phyloP scores from a whole-genome alignment of 805 yeast genomes.

The Scheffersomyces stipitis region DNA sequence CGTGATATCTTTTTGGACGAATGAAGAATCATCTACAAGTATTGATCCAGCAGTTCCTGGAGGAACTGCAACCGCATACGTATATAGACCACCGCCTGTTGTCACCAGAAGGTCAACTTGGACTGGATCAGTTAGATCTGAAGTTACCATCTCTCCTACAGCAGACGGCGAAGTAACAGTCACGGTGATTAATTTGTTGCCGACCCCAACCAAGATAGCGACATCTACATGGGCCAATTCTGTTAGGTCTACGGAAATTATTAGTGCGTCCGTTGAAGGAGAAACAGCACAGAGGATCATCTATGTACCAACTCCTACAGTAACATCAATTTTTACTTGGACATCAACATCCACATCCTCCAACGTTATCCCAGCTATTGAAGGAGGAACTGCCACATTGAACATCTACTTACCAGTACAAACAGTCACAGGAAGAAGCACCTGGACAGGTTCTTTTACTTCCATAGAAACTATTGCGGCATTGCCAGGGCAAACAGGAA shows the following conservation, averaged over 20 bases:
- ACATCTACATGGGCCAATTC: no score
- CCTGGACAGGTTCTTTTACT: constrained; percentile 3
- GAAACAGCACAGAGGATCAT: constrained; percentile 8
- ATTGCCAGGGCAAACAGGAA: constrained; percentile 6
- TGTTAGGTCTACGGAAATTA: no score
- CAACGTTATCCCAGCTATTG: constrained; percentile 7
- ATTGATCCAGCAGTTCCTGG: not conserved
- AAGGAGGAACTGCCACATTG: constrained; percentile 13
- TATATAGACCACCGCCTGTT: no score
- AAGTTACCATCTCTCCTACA: no score
- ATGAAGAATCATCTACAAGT: no score
- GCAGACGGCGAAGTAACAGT: no score
- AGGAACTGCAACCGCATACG: not conserved
- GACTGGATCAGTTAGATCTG: no score
- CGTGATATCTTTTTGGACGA: constrained; percentile 11
- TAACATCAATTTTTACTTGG: constrained; percentile 7
- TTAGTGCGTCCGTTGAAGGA: constrained; percentile 7
- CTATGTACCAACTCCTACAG: constrained; percentile 12
- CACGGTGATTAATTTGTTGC: no score
- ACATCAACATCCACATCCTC: constrained; percentile 6
- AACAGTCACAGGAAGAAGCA: constrained; percentile 9
- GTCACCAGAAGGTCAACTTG: no score
- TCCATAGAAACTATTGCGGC: constrained; percentile 8
- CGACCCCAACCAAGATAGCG: no score
- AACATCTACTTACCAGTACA: constrained; percentile 11